Evolutionary conservation across 805 yeast species (phyloP), one percentile per base, ranked within the genome.

Genomic region (Pichia rugopelliculosa): DNA sequence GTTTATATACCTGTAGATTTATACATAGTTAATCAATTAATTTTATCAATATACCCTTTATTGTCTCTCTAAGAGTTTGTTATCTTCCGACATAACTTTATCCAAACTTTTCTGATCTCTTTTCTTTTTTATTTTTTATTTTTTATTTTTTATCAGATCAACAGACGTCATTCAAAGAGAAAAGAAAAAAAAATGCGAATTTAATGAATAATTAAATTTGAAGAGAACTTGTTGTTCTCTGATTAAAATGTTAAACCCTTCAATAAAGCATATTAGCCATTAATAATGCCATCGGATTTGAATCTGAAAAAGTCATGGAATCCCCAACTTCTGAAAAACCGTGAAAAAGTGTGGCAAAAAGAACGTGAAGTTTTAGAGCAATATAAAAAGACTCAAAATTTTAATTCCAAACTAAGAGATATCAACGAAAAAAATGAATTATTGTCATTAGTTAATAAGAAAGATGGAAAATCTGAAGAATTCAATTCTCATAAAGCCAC

Each of bases 221-320:
- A n/a, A n/a, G n/a, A n/a, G n/a, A n/a, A n/a, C n/a, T n/a, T n/a
- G n/a, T n/a, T n/a, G n/a, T n/a, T n/a, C n/a, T n/a, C n/a, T n/a
- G n/a, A n/a, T n/a, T n/a, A n/a, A n/a, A n/a, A n/a, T n/a, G n/a
- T n/a, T n/a, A n/a, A n/a, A n/a, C n/a, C 40, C 25, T 24, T 24
- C 8, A 24, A 24, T 26, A 26, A 7, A 26, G 11, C 27, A 26
- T 13, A 26, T 10, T 10, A 10, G n/a, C 34, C 9, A 13, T 6
- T 7, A 18, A 12, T 26, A 1, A 58, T 59, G 65, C 86, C 89
- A 1, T 87, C 89, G 6, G 96, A 90, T 64, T 73, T 91, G 53
- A 91, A 91, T 62, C 66, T 90, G 47, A 85, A 91, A 68, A 91
- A 91, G 63, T 91, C 98, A 52, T 91, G 98, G 99, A 88, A 91